These are phyloP conservation scores for Dactylellina sp. DNA, from an alignment of 2,329 filamentous ascomycete species.

Conservation along the genomic window DNA sequence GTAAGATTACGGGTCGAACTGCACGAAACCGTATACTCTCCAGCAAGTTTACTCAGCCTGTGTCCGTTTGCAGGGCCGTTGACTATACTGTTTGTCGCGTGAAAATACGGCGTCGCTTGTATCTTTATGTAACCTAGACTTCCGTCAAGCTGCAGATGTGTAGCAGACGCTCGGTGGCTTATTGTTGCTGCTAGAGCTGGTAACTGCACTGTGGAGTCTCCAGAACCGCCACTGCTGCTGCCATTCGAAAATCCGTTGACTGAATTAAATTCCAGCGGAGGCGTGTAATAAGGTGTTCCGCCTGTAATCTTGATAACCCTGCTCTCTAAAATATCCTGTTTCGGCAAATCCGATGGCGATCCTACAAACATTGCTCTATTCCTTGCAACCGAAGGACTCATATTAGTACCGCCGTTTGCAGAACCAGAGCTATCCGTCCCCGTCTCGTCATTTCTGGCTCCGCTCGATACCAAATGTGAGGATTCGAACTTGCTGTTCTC, in stretches of 20 bases:
- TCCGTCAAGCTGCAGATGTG: slow-evolving; percentile 42
- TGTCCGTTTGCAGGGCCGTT: not conserved
- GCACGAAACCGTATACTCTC: slow-evolving; percentile 45
- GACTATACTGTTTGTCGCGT: not conserved
- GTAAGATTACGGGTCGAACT: slow-evolving; percentile 36
- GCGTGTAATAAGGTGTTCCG: slow-evolving; percentile 50
- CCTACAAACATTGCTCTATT: slow-evolving; percentile 45
- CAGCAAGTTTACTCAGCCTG: slow-evolving; percentile 35
- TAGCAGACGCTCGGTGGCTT: not conserved
- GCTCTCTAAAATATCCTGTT: slow-evolving; percentile 26
- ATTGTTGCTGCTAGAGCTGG: not conserved
- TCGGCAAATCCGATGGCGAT: not conserved
- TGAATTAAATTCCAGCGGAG: slow-evolving; percentile 10
- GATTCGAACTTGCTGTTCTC: slow-evolving; percentile 60
- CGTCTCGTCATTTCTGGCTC: slow-evolving; percentile 59
- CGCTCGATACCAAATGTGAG: slow-evolving; percentile 67
- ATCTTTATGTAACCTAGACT: slow-evolving; percentile 26
- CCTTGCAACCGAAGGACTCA: slow-evolving; percentile 24
- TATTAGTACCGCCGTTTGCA: not conserved
- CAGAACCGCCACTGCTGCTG: not conserved
- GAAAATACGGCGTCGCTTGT: slow-evolving; percentile 22
- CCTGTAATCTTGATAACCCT: slow-evolving; percentile 43
- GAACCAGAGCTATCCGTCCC: not conserved
- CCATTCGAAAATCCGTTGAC: not conserved
- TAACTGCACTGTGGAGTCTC: not conserved